Evolutionary conservation across 1,284 basidiomycete species (phyloP), one percentile per base, ranked within the genome.

Genomic region (Salmacisia buchloeana): DNA sequence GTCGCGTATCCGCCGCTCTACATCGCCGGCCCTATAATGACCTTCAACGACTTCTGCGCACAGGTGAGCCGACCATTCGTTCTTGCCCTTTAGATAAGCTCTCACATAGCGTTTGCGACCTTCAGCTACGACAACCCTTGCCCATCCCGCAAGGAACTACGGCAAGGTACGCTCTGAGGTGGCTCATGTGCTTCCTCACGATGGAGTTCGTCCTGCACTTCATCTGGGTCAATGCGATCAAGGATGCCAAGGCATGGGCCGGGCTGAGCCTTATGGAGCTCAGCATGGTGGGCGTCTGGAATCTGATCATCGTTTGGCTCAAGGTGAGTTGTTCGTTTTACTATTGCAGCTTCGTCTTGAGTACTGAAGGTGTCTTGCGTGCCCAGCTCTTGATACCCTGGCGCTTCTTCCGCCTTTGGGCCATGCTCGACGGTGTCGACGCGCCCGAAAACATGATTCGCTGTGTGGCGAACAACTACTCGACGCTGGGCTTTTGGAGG

Each of bases 381-480:
- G 27, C 25, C 27, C 45, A 92, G 92, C 86, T 97, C n/a, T 84
- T 97, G 34, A 86, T 97, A 15, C 92, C 94, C 0, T 98, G 96
- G 96, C 86, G 94, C 9, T 94, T 96, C 83, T 98, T 98, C 83
- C 88, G 96, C 1, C 82, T 97, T 2, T 98, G 94, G 94, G 89
- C 94, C 0, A 83, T 98, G 36, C 78, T 87, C 13, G 92, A 94
- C 78, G 91, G 91, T 0, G 85, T 97, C 34, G 92, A 97, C 72
- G 88, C 93, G 1, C 96, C 93, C 0, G 96, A 99, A 80, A 99
- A 99, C 80, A 97, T 98, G 96, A 86, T 99, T 4, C 85, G 96
- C 15, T 97, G 96, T 78, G 90, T 97, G 86, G 90, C 88, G n/a
- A 98, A 98, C 82, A 98, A 97, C 80, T 97, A 97, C 77, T 97